These are phyloP conservation scores for Monosporascus sp. DNA, from an alignment of 2,329 filamentous ascomycete genomes.

Conservation along the genomic window DNA sequence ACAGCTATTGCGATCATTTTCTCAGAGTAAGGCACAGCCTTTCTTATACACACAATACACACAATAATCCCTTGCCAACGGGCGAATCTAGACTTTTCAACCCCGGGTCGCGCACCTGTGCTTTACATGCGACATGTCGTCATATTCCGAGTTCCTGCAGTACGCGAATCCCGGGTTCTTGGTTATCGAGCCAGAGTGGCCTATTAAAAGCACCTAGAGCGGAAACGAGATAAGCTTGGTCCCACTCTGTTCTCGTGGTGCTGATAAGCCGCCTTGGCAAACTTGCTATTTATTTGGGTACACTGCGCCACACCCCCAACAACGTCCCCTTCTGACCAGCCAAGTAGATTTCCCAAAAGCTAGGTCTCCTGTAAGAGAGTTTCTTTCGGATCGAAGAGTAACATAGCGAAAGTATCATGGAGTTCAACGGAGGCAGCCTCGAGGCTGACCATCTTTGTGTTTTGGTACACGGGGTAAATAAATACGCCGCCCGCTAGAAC, in stretches of 20 bases:
- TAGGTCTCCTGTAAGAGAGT: not conserved
- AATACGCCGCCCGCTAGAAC: constrained; percentile 4
- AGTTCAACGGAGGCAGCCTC: constrained; percentile 44
- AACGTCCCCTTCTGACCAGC: too few species aligned
- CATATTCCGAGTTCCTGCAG: not conserved
- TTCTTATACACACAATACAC: too few species aligned
- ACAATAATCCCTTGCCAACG: too few species aligned
- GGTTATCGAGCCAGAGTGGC: not conserved
- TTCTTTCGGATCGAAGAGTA: not conserved
- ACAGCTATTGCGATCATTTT: too few species aligned
- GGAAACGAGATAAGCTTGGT: not conserved
- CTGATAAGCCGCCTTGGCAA: not conserved
- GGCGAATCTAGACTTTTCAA: too few species aligned
- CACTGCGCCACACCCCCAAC: too few species aligned
- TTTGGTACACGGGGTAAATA: constrained; percentile 67
- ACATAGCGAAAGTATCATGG: constrained; percentile 26
- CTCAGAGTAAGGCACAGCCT: too few species aligned
- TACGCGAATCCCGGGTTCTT: not conserved
- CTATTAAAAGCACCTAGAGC: not conserved
- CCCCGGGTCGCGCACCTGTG: too few species aligned
- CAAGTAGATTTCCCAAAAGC: not conserved
- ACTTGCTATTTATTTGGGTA: too few species aligned
- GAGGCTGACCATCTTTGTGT: constrained; percentile 69
- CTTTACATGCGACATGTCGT: not conserved
- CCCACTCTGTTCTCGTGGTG: not conserved